Base-by-base conservation (phyloP, 1,284 basidiomycete genomes). In the Cerrena zonata region DNA sequence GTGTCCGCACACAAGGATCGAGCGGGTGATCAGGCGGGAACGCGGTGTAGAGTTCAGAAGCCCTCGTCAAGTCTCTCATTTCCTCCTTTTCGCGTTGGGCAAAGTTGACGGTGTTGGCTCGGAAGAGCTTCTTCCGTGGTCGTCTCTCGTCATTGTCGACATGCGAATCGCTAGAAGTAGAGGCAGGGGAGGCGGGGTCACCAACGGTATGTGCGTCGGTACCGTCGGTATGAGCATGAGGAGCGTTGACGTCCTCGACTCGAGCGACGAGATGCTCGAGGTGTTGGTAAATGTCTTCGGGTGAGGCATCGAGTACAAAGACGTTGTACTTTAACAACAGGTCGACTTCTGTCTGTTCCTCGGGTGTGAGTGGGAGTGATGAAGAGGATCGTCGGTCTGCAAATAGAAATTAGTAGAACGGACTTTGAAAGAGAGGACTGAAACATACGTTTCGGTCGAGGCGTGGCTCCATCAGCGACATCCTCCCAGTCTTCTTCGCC, bases 41-140 rank as follows among this genome's bases (percentile, higher is more conserved):
- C 2, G 78, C 61, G 18, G 72, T 74, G 49, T 84, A 67, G 46
- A 95, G 92, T 70, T 93, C 89, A 25, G 82, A 84, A 2, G 91
- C 91, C 46, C 82, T 79, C 0, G 94, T 96, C 52, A 95, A 73
- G 60, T 89, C 84, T 23, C 86, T 76, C 89, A 94, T 94, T 71
- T 95, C 93, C 53, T 91, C 87, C 65, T 84, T 82, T 70, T 96
- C 93, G 30, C 87, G 74, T 58, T 80, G 76, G 18, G 84, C 80
- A 66, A 90, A 88, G 62, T 86, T 80, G 57, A 88, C 78, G 15
- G 81, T 86, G 65, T 84, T 84, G 43, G 76, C 71, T 49, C 61
- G 65, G 53, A 58, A 52, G 23, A 58, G 54, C 44, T 26, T 46
- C 22, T 38, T 45, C 65, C 19, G 55, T 55, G 11, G 19, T 10